Evolutionary conservation across 352 stramenopile species (phyloP), one percentile per base, ranked within the genome.

Genomic region (Halophytophthora polymorphica): DNA sequence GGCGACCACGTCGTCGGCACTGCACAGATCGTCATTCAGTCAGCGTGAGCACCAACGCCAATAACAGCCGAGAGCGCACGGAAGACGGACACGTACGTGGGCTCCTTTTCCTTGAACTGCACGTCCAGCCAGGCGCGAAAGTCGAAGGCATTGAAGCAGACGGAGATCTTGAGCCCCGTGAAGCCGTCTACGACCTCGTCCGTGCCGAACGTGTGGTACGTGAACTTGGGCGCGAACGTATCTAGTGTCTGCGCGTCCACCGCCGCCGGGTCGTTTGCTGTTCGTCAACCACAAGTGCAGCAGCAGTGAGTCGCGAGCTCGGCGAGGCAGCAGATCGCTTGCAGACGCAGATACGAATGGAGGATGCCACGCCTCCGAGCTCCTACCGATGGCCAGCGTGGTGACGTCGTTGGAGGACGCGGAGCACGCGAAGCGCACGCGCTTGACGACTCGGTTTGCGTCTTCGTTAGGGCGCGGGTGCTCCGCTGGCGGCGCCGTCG

Each of bases 191-290:
- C 65, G n/a, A 60, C 28, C 50, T 94, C 81, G 10, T 90, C 70
- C 21, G 80, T 88, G 6, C 78, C 80, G 45, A 91, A 92, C 22
- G 74, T 71, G 37, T 94, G 83, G 58, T 94, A 94, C 46, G 83
- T 89, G 61, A 90, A 92, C 38, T 68, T 71, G 13, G 83, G 83
- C 15, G 59, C 58, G 55, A 92, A 93, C 49, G 55, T 79, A 11
- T 71, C 41, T 23, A 78, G 63, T 35, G 48, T 57, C 31, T 69
- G 46, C 12, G 66, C 56, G 64, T 83, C 61, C 70, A 78, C 56
- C 53, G 81, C 67, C 23, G 62, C 40, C 8, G 36, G 49, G 21
- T 71, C 54, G 18, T 53, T 73, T 52, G 77, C 76, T 88, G 57
- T 39, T 3, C 11, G 34, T 11, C 3, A n/a, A 1, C 12, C 11